phyloP scores from a whole-genome alignment of 208 protist genomes.

The Acanthamoeba royreba region DNA sequence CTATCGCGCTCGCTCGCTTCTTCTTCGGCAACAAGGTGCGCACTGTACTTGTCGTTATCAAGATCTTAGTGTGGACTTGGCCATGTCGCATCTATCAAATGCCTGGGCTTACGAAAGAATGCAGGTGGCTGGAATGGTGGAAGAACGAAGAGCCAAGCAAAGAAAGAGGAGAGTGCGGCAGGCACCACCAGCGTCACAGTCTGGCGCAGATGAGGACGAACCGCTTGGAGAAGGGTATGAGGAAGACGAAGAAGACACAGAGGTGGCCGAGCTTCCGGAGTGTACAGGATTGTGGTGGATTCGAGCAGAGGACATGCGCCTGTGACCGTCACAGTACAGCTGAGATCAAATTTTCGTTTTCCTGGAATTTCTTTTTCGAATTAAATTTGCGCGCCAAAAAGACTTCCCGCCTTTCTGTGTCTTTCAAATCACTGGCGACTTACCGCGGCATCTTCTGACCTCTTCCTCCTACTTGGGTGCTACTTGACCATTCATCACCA shows the following conservation, averaged over 20 bases:
- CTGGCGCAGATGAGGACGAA: background rate
- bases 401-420: no score
- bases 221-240: background rate
- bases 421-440: no score
- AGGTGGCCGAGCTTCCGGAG: background rate
- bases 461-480: no score
- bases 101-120: no score
- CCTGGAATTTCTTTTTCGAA: no score
- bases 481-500: no score
- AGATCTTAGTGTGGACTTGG: background rate
- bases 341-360: no score
- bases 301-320: background rate
- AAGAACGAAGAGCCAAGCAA: background rate
- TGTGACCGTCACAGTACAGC: background rate
- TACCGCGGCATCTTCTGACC: no score
- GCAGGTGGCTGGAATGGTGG: background rate
- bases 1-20: background rate
- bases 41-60: background rate
- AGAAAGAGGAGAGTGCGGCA: background rate
- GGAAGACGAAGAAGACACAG: background rate
- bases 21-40: slow-evolving; percentile 4
- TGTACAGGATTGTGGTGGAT: background rate
- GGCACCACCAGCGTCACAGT: background rate
- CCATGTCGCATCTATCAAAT: no score
- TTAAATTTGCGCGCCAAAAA: no score